Conservation (phyloP, 2,329 filamentous ascomycete genomes). For the Exophiala xenobiotica region DNA sequence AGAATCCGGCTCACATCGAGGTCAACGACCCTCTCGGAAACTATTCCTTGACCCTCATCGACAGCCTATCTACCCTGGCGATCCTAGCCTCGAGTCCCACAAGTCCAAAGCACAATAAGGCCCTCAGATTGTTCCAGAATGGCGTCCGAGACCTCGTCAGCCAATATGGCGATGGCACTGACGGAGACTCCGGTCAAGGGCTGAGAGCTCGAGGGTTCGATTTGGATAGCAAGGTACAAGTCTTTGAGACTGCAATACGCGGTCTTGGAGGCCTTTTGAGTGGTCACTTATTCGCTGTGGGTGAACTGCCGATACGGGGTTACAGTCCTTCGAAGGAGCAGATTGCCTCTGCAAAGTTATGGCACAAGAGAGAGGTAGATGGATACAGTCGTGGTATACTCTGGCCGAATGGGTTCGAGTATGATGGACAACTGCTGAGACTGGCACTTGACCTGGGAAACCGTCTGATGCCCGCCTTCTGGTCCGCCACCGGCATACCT, state of each 20-base stretch:
- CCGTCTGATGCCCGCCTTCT: conserved; percentile 86
- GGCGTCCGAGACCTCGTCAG: conserved; percentile 73
- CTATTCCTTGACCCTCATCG: conserved; percentile 92
- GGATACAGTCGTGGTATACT: conserved; percentile 48
- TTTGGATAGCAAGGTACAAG: conserved; percentile 95
- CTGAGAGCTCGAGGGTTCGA: conserved; percentile 79
- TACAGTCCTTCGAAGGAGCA: conserved; percentile 59
- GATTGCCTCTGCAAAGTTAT: conserved; percentile 40
- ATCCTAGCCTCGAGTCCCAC: conserved; percentile 76
- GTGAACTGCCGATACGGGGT: conserved; percentile 80
- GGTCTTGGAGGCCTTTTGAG: conserved; percentile 88
- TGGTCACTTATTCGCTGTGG: conserved; percentile 88
- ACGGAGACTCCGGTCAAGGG: conserved; percentile 67
- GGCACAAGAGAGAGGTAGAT: conserved; percentile 37
- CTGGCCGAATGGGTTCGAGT: conserved; percentile 76
- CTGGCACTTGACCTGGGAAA: conserved; percentile 82
- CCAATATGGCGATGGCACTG: conserved; percentile 81
- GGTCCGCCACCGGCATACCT: conserved; percentile 84
- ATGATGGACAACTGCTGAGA: conserved; percentile 87
- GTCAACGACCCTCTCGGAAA: conserved; percentile 96
- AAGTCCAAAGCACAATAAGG: conserved; percentile 56
- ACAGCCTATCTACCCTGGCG: conserved; percentile 89
- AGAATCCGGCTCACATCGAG: conserved; percentile 76
- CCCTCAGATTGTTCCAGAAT: conserved; percentile 73
- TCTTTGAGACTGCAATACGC: conserved; percentile 96